Evolutionary conservation across 108 stramenopile species (phyloP), one percentile per base, ranked within the genome.

Genomic region (Cylindrotheca fusiformis): DNA sequence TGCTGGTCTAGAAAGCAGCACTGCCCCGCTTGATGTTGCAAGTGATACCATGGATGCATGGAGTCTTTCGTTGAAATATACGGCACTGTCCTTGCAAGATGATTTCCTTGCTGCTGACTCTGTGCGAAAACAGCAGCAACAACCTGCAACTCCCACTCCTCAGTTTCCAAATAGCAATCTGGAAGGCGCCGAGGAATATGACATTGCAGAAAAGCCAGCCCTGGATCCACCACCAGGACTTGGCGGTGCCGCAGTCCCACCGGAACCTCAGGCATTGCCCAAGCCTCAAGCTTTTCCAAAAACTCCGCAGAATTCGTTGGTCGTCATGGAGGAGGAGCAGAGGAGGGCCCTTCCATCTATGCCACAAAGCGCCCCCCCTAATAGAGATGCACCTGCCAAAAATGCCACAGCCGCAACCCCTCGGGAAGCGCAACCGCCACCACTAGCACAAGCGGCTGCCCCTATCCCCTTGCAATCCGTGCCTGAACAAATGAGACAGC

Each of bases 51-150:
- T 65, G 26, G 91, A 88, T 71, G 91, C 87, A 10, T 92, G 87
- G 85, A 82, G 83, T 58, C 58, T 71, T 17, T 84, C 91, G 2
- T 60, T 92, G 6, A 82, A 88, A 55, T 88, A 88, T 62, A 82
- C 84, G 28, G 78, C 82, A 0, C 55, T 85, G 72, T 69, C 74
- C 20, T 46, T 88, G 33, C 83, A 84, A 21, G 74, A 84, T 10
- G 91, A 92, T 23, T 92, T 92, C 69, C 65, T 92, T 55, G 72
- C 72, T 10, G 91, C 91, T 1, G 90, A 91, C 62, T 76, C 81
- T 25, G 90, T 78, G 25, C 75, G 85, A 41, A 87, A 88, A 58
- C 68, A 74, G 57, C 70, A 65, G 31, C 32, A 55, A 20, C n/a
- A n/a, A n/a, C n/a, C n/a, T n/a, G 31, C 32, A 45, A 59, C 1